Evolutionary conservation across 1,139 yeast genomes (phyloP).

Genomic region (Pneumocystis oryctolagi): DNA sequence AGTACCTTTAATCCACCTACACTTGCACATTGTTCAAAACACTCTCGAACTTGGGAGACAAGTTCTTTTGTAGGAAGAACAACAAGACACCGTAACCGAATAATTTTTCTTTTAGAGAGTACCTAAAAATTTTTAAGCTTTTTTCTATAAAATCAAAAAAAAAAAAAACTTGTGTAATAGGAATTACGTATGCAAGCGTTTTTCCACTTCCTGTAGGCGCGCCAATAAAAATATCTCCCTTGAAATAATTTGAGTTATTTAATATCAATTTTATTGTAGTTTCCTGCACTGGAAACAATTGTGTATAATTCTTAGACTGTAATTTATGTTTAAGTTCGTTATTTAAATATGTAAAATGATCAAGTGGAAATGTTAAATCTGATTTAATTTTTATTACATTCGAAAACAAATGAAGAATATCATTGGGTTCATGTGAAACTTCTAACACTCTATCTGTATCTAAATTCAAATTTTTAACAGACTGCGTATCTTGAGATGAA

Average conservation of each 20-base stretch:
- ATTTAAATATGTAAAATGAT: conserved; percentile 15
- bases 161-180: conserved; percentile 47
- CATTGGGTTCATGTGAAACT: conserved; percentile 14
- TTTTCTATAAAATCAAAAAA: neutral
- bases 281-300: conserved; percentile 35
- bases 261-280: conserved; percentile 42
- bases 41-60: conserved; percentile 62
- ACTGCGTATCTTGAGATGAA: neutral
- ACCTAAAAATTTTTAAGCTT: conserved; percentile 16
- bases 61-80: conserved; percentile 85
- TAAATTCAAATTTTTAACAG: neutral
- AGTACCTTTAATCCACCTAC: conserved; percentile 42
- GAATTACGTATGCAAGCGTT: conserved; percentile 77
- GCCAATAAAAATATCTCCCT: conserved; percentile 59
- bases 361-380: conserved; percentile 20
- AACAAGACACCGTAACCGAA: conserved; percentile 59
- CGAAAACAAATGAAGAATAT: conserved; percentile 30
- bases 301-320: conserved; percentile 28
- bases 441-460: conserved; percentile 14
- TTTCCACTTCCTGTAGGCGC: conserved; percentile 97
- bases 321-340: neutral
- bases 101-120: conserved; percentile 48
- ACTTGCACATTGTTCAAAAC: conserved; percentile 42
- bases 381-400: conserved; percentile 40
- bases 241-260: conserved; percentile 25